phyloP scores from a whole-genome alignment of 78 protist genomes.

The Dictyostelium brefeldianum region DNA sequence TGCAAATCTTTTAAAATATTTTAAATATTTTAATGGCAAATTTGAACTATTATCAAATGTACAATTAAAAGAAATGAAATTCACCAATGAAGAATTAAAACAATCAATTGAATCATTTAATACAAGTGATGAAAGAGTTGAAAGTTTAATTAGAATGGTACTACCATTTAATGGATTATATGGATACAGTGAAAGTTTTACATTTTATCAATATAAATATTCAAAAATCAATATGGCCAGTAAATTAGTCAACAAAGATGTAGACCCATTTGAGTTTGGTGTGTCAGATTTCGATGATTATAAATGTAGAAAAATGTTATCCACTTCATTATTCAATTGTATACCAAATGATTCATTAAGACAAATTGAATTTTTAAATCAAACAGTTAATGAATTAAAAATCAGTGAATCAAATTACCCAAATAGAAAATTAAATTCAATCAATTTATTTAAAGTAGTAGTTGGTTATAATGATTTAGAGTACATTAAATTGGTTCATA shows the following conservation, averaged over 20 bases:
- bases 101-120: neutral
- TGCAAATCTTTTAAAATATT: neutral
- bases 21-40: neutral
- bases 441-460: neutral
- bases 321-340: no score
- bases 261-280: conserved; percentile 1
- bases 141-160: neutral
- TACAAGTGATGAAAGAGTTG: neutral
- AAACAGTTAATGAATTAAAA: neutral
- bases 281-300: neutral
- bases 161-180: neutral
- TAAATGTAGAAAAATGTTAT: neutral
- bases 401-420: no score
- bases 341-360: no score
- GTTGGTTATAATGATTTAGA: neutral
- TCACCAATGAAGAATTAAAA: neutral
- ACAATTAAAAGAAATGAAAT: neutral
- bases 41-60: neutral
- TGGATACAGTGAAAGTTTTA: neutral
- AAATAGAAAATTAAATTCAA: neutral
- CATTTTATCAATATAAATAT: neutral
- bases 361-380: no score
- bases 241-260: neutral
- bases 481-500: neutral
- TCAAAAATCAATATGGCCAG: neutral